Base-by-base conservation (phyloP, 345 rosid genomes). In the Atalantia buxifolia region DNA sequence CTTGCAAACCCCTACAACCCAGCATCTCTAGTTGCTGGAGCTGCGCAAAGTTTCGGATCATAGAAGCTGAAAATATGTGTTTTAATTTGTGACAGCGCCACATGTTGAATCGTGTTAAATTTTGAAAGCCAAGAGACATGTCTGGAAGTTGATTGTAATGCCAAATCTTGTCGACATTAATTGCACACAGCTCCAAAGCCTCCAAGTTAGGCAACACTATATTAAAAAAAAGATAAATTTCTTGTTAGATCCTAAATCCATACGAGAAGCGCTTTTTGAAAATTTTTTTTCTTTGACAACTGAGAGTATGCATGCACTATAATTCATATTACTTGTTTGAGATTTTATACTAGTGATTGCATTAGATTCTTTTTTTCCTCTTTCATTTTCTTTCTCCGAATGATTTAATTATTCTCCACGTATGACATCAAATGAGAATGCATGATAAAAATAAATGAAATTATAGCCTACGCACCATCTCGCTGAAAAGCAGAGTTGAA, bases 161-260 rank as follows among this genome's bases (percentile, higher is more conserved):
- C 78, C 81, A 83, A 12, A 56, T 40, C 10, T 2, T 69, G 65
- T 75, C 30, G 6, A 82, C 21, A 21, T 25, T 24, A 40, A 74
- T 74, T 14, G 2, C 19, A 69, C 0, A 0, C 0, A 83, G 6
- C 1, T 18, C 5, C 76, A 80, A 6, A 3, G 38, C 22, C 77
- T 73, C 48, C 77, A 80, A 65, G 24, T 71, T 76, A 12, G 85
- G 83, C 33, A 80, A 68, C 10, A 1, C 65, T 3, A 77, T 81
- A n/a, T 83, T 83, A 73, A n/a, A 42, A 36, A 36, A 6, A 0
- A 53, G 1, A 71, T 0, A 0, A 35, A 22, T 42, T 42, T 42
- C 4, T 40, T 3, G 3, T 40, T 40, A 9, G 14, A 40, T 9
- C 13, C 48, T 9, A 9, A 9, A 40, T 9, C 14, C 48, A 40